These are phyloP conservation scores for Nakazawaea laoshanensis DNA, from an alignment of 805 yeast species.

Conservation along the genomic window DNA sequence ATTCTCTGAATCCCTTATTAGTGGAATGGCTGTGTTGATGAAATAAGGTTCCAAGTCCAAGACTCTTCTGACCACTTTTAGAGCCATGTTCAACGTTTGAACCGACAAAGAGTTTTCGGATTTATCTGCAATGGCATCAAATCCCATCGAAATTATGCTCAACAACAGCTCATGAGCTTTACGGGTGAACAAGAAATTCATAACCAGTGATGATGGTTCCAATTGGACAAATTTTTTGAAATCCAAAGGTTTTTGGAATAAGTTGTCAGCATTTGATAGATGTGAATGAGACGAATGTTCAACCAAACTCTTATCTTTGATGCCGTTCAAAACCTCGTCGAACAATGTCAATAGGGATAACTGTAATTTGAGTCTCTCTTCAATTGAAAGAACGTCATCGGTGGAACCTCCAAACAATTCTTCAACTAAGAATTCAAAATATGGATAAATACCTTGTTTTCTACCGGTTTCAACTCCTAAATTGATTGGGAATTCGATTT, in stretches of 20 bases:
- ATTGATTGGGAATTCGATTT: constrained; percentile 49
- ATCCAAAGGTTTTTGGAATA: constrained; percentile 25
- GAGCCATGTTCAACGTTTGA: constrained; percentile 27
- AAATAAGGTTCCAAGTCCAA: constrained; percentile 52
- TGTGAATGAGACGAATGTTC: constrained; percentile 28
- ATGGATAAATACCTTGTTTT: constrained; percentile 69
- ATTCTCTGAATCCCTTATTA: constrained; percentile 32
- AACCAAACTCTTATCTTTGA: constrained; percentile 27
- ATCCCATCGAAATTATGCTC: constrained; percentile 46
- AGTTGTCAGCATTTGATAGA: constrained; percentile 36
- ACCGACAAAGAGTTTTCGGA: constrained; percentile 23
- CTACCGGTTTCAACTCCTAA: constrained; percentile 54
- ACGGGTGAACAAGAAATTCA: constrained; percentile 56
- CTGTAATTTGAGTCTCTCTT: constrained; percentile 40
- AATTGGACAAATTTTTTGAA: constrained; percentile 45
- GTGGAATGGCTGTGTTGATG: constrained; percentile 44
- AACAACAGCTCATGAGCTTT: constrained; percentile 50
- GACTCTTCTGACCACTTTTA: constrained; percentile 35
- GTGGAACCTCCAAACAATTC: constrained; percentile 55
- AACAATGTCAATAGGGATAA: constrained; percentile 43
- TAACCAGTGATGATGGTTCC: constrained; percentile 61
- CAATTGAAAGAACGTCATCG: constrained; percentile 25
- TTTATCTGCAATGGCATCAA: constrained; percentile 43
- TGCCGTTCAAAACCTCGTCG: constrained; percentile 34
- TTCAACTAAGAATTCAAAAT: constrained; percentile 61